phyloP scores from a whole-genome alignment of 2,329 filamentous ascomycete species.

The Arthrobotrys iridis region DNA sequence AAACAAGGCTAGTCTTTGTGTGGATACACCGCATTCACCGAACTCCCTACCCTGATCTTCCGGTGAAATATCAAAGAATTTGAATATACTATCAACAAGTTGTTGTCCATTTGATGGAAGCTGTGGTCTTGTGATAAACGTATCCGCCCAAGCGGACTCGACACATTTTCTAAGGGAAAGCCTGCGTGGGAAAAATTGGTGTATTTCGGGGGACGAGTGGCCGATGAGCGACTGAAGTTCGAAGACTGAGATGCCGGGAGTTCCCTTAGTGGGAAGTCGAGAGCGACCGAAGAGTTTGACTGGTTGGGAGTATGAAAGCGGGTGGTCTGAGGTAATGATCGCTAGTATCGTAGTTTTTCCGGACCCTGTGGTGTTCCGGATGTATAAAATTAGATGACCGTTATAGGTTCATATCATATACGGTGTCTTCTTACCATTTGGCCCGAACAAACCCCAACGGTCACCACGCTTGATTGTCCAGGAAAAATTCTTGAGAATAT shows the following conservation, averaged over 20 bases:
- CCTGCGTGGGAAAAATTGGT: conserved; percentile 85
- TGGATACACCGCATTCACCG: conserved; percentile 78
- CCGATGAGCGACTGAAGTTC: conserved; percentile 90
- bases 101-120: conserved; percentile 69
- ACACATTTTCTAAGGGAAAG: conserved; percentile 78
- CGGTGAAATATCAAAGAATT: conserved; percentile 74
- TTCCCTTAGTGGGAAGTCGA: conserved; percentile 77
- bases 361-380: conserved; percentile 66
- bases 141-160: conserved; percentile 90
- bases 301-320: conserved; percentile 89
- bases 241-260: conserved; percentile 84
- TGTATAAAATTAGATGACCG: neutral
- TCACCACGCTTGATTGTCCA: conserved; percentile 87
- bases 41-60: conserved; percentile 65
- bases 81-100: conserved; percentile 75
- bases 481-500: conserved; percentile 83
- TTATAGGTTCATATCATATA: neutral
- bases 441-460: conserved; percentile 90
- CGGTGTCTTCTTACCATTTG: conserved; percentile 70
- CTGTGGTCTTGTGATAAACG: conserved; percentile 76
- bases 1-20: conserved; percentile 86
- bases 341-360: conserved; percentile 96
- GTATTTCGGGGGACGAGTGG: conserved; percentile 92
- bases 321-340: conserved; percentile 93
- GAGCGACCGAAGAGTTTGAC: conserved; percentile 85